Conservation (phyloP, 805 yeast species). For the Ogataea ramenticola region DNA sequence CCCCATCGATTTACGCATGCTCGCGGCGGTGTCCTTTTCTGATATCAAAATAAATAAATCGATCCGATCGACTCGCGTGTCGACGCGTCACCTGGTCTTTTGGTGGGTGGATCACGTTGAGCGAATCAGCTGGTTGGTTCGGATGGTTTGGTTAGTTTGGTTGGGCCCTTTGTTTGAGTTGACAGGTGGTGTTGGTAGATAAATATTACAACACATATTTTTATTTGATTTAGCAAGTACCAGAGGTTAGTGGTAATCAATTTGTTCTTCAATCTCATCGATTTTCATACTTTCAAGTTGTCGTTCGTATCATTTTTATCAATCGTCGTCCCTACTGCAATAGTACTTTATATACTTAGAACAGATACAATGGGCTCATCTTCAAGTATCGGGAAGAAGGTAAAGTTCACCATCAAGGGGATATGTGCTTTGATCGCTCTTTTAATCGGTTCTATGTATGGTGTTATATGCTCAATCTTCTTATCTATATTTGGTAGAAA, state of each 20-base stretch:
- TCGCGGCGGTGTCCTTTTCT: no score
- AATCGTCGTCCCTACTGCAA: neutral
- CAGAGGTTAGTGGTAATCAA: neutral
- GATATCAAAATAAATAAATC: no score
- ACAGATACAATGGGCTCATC: neutral
- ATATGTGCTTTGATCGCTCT: constrained; percentile 46
- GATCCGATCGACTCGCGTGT: no score
- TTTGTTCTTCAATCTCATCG: neutral
- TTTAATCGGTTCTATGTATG: constrained; percentile 60
- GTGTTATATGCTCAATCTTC: constrained; percentile 66
- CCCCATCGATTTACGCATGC: no score
- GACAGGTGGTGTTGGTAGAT: no score
- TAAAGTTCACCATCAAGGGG: constrained; percentile 52
- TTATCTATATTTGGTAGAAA: constrained; percentile 66
- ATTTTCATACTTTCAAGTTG: neutral
- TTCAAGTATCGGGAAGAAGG: constrained; percentile 12
- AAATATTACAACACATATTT: no score
- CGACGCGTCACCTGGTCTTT: no score
- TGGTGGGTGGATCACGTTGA: no score
- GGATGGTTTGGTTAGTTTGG: no score
- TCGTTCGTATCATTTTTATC: neutral
- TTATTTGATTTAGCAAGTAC: no score
- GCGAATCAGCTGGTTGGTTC: no score
- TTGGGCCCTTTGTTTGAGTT: no score
- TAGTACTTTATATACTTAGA: neutral